Percentiles rank a stretch among this genome's conserved stretches.
Conservation (phyloP, 176 grass and related monocot species). For the Oryza coarctata region DNA sequence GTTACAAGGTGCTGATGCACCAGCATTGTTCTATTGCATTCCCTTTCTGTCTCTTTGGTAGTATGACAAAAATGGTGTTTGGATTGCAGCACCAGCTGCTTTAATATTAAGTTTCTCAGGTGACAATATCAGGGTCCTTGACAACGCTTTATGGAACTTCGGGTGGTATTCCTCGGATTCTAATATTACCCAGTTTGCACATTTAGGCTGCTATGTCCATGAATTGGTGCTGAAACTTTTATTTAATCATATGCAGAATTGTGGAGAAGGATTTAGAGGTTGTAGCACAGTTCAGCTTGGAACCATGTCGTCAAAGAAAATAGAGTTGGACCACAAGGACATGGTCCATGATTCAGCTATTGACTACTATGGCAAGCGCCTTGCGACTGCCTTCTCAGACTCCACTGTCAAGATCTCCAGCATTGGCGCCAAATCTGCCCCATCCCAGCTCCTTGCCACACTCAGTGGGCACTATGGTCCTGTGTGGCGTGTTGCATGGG, state of each 20-base stretch:
- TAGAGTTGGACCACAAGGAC: constrained; percentile 49
- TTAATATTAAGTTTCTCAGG: background rate
- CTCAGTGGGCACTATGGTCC: constrained; percentile 44
- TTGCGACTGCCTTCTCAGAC: constrained; percentile 45
- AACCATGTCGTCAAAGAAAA: constrained; percentile 46
- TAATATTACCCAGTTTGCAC: background rate
- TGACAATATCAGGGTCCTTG: background rate
- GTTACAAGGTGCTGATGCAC: background rate
- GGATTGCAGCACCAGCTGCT: background rate
- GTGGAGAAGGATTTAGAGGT: background rate
- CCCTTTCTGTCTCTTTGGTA: background rate
- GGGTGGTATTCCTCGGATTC: background rate
- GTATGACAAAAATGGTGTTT: background rate
- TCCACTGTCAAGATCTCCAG: constrained; percentile 31
- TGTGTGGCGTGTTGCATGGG: constrained; percentile 47
- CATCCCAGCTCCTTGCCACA: constrained; percentile 44
- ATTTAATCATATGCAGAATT: background rate
- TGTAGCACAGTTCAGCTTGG: background rate
- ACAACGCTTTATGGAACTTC: background rate
- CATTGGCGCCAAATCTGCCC: background rate
- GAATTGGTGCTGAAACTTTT: background rate
- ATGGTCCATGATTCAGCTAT: constrained; percentile 46
- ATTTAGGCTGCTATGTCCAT: background rate
- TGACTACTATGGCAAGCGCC: constrained; percentile 53
- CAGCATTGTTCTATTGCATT: background rate